These are phyloP conservation scores for Carex arenaria DNA, from an alignment of 202 grass and related monocot genomes.

Conservation along the genomic window DNA sequence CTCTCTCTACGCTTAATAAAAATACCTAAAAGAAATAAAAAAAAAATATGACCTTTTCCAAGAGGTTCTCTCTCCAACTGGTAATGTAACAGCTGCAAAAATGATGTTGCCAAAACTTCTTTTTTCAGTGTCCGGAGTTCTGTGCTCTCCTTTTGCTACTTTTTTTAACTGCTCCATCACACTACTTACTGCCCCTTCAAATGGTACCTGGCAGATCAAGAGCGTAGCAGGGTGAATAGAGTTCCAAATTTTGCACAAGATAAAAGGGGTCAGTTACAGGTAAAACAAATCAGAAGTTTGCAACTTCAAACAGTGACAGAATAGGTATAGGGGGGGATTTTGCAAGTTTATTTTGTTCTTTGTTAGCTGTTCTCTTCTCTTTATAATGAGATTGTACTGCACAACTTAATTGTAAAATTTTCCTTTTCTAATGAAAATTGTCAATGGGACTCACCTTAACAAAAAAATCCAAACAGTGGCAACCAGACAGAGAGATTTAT, in stretches of 20 bases:
- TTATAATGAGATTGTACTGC: too few species aligned
- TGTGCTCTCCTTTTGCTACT: constrained; percentile 70
- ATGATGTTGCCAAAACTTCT: constrained; percentile 74
- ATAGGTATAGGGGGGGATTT: too few species aligned
- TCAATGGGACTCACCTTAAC: too few species aligned
- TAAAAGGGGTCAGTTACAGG: background rate
- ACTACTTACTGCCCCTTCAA: constrained; percentile 80
- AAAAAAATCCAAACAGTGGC: background rate
- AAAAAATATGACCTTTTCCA: constrained; percentile 48
- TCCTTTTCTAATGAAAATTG: too few species aligned
- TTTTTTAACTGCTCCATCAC: constrained; percentile 80
- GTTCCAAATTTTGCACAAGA: background rate
- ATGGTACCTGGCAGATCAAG: constrained; percentile 62
- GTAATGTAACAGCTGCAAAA: constrained; percentile 78
- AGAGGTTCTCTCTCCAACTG: constrained; percentile 41
- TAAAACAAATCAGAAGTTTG: constrained; percentile 1
- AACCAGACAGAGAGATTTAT: background rate
- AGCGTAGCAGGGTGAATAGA: background rate
- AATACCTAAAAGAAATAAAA: background rate
- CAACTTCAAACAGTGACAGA: background rate
- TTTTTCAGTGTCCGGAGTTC: background rate
- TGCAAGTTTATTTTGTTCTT: too few species aligned
- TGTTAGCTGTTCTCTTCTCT: too few species aligned
- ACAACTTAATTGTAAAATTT: too few species aligned
- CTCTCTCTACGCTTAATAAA: background rate